Evolutionary conservation across 2,329 filamentous ascomycete genomes (phyloP), one percentile per base, ranked within the genome.

Genomic region (Diaporthe citri): DNA sequence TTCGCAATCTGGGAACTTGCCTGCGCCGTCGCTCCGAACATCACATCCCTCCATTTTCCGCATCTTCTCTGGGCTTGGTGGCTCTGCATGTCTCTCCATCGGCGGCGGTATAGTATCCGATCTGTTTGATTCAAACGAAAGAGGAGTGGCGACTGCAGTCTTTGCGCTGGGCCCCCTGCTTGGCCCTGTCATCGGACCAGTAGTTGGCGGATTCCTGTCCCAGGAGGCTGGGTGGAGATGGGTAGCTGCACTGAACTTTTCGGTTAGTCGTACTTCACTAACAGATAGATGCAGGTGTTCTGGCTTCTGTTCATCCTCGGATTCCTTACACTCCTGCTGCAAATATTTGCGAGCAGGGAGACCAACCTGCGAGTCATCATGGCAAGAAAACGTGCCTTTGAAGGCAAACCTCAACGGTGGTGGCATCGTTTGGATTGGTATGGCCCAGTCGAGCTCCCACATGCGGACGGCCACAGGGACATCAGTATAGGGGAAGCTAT

Each of bases 121-220:
- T 84, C 83, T 97, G 20, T 97, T 94, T 94, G 91, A 86, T 75
- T 94, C 92, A 67, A 94, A 97, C 81, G 94, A 97, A 83, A 89
- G 95, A 73, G 95, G 94, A 80, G 93, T 96, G 3, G 94, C 95
- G n/a, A 97, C 97, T 94, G 94, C 94, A 3, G 93, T 93, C 22
- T 97, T 97, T 82, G 93, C 90, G 17, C 94, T 94, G 2, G 94
- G 94, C 0, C 95, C 95, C 0, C 97, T 97, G 81, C 88, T 96
- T 55, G 95, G 95, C 0, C 95, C 95, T 66, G 94, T 93, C 2
- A 92, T 94, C 77, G 93, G 93, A 76, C 93, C 93, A 9, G 88
- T 97, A 1, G 89, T 93, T 6, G 95, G 95, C 78, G 95, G 94
- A 22, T 97, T 92, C 81, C 86, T 97, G 1, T 88, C 89, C 9